Conservation (phyloP, 306 rosid species). For the Rubus parviflorus region DNA sequence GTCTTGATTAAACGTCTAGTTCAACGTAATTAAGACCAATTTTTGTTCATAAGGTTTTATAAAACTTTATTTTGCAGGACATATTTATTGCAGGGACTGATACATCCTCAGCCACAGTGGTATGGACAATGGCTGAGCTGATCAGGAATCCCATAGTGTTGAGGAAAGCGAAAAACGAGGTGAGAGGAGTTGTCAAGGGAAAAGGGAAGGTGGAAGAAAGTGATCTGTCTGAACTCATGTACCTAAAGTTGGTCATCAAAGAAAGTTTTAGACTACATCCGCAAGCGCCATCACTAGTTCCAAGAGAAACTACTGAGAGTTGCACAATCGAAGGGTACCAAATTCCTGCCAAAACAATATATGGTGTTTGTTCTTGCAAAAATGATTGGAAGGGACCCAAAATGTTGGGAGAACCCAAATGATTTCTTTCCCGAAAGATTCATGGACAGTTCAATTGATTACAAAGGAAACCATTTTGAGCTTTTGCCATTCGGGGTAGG, state of each 20-base stretch:
- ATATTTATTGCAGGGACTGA: slow-evolving; percentile 33
- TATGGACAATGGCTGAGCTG: slow-evolving; percentile 35
- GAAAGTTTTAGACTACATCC: slow-evolving; percentile 28
- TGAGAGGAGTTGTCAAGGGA: slow-evolving; percentile 22
- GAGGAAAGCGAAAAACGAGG: slow-evolving; percentile 26
- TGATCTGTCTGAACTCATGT: slow-evolving; percentile 20
- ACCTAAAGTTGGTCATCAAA: slow-evolving; percentile 24
- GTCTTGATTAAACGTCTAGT: background rate
- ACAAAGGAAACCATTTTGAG: slow-evolving; percentile 21
- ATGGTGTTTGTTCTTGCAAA: slow-evolving; percentile 21
- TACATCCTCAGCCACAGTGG: slow-evolving; percentile 24
- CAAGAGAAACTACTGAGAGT: slow-evolving; percentile 16
- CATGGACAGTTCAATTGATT: slow-evolving; percentile 22
- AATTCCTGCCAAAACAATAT: slow-evolving; percentile 19
- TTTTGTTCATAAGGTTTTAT: background rate
- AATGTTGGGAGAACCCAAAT: slow-evolving; percentile 18
- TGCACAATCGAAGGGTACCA: slow-evolving; percentile 18
- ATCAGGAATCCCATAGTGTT: slow-evolving; percentile 23
- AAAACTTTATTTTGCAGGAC: slow-evolving; percentile 15
- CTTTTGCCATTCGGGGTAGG: slow-evolving; percentile 30
- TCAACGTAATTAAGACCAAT: background rate
- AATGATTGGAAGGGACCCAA: slow-evolving; percentile 17
- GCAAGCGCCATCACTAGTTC: slow-evolving; percentile 20
- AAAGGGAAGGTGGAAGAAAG: slow-evolving; percentile 20
- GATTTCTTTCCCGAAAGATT: no score